Evolutionary conservation across 129 eudicot genomes (phyloP).

Genomic region (Pseudognaphalium luteoalbum): DNA sequence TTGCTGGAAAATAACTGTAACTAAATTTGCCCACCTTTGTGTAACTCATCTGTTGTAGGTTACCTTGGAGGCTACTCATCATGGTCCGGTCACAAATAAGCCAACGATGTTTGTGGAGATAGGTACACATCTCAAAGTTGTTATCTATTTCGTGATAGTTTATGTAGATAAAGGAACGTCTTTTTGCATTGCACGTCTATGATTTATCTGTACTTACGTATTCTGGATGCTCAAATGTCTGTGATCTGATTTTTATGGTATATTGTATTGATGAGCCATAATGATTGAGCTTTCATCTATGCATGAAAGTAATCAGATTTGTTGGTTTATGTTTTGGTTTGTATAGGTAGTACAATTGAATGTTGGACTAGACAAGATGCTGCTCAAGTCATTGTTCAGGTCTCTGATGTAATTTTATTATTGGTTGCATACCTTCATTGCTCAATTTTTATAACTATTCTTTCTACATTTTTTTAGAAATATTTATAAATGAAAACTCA

Average conservation of each 20-base stretch:
- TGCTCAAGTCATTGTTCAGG: slow-evolving; percentile 82
- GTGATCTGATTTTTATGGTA: background rate
- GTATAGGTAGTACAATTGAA: slow-evolving; percentile 80
- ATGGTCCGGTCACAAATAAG: slow-evolving; percentile 85
- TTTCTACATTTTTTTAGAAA: background rate
- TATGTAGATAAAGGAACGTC: background rate
- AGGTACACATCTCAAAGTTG: slow-evolving; percentile 49
- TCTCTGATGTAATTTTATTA: slow-evolving; percentile 25
- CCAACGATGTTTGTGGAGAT: slow-evolving; percentile 96
- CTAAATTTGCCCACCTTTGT: background rate
- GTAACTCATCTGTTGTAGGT: slow-evolving; percentile 50
- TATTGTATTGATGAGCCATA: background rate
- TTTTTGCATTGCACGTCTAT: background rate
- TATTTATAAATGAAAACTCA: background rate
- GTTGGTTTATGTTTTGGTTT: slow-evolving; percentile 22
- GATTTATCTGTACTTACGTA: background rate
- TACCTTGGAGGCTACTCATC: slow-evolving; percentile 98
- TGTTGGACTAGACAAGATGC: slow-evolving; percentile 94
- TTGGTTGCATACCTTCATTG: slow-evolving; percentile 9
- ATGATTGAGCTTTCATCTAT: background rate
- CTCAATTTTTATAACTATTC: background rate
- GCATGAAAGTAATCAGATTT: background rate
- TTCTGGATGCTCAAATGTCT: slow-evolving; percentile 17
- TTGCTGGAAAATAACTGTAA: background rate
- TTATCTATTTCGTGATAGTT: background rate